phyloP scores from a whole-genome alignment of 352 stramenopile genomes.

The Halophytophthora polymorphica region DNA sequence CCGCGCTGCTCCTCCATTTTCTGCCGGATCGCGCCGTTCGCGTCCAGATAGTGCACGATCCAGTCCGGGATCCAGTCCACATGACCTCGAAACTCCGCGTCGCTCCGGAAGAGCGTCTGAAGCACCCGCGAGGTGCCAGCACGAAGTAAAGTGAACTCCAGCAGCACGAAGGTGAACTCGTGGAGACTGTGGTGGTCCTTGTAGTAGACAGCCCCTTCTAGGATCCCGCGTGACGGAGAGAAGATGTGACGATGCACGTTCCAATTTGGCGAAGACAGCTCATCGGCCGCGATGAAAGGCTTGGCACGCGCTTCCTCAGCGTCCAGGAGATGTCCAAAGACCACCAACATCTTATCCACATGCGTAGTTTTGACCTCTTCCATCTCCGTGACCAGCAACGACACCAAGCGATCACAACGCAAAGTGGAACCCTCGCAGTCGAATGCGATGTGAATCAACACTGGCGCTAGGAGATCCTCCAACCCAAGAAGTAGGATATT shows the following conservation, averaged over 20 bases:
- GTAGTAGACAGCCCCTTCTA: conserved; percentile 67
- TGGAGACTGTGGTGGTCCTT: conserved; percentile 42
- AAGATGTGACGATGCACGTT: conserved; percentile 48
- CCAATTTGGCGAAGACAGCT: conserved; percentile 1
- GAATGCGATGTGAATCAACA: conserved; percentile 19
- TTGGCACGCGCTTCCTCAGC: conserved; percentile 13
- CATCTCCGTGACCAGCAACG: conserved; percentile 52
- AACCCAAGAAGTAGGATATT: conserved; percentile 42
- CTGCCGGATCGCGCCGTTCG: conserved; percentile 19
- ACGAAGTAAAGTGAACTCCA: conserved; percentile 45
- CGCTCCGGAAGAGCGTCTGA: conserved; percentile 34
- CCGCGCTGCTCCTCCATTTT: conserved; percentile 1
- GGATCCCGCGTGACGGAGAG: conserved; percentile 43
- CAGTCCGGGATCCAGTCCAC: conserved; percentile 50
- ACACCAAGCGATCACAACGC: conserved; percentile 46
- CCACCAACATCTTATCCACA: conserved; percentile 34
- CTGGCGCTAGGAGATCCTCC: conserved; percentile 18
- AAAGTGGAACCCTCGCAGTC: conserved; percentile 8
- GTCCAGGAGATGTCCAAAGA: conserved; percentile 45
- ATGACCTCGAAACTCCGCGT: conserved; percentile 28
- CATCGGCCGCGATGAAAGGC: not conserved
- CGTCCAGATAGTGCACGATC: conserved; percentile 44
- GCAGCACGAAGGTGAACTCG: conserved; percentile 50
- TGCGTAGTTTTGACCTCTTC: conserved; percentile 61
- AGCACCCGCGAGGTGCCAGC: conserved; percentile 25